Percentiles rank a stretch among this genome's conserved stretches.
Evolutionary conservation across 441 rosid species (phyloP).

Genomic region (Eruca vesicaria): DNA sequence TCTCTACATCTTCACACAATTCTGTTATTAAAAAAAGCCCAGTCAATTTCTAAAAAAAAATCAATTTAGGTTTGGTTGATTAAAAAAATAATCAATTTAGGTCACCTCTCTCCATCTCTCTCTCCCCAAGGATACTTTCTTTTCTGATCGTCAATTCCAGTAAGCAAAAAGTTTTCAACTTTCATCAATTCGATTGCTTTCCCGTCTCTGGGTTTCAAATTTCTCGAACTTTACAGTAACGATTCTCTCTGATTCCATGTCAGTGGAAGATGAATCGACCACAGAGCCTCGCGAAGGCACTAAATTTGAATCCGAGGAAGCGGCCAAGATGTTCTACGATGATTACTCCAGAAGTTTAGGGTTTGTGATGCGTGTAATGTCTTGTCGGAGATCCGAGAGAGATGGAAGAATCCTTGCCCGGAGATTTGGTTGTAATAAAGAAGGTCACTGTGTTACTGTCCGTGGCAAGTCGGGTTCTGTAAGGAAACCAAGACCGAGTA

Average conservation of each 20-base stretch:
- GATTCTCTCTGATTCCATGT: no score
- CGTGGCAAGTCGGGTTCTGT: constrained; percentile 56
- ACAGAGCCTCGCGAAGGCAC: constrained; percentile 65
- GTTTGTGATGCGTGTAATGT: constrained; percentile 72
- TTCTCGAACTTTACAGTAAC: no score
- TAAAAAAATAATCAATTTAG: no score
- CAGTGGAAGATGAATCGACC: constrained; percentile 22
- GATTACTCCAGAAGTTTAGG: constrained; percentile 61
- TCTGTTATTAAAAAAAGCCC: not conserved
- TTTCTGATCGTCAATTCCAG: no score
- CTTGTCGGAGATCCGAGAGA: constrained; percentile 68
- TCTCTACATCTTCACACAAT: no score
- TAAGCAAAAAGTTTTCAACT: no score
- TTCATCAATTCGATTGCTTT: no score
- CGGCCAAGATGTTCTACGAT: constrained; percentile 63
- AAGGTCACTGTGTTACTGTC: constrained; percentile 70
- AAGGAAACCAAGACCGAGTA: constrained; percentile 58
- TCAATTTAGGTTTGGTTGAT: no score
- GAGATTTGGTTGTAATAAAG: constrained; percentile 71
- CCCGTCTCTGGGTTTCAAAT: no score
- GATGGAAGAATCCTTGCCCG: constrained; percentile 69
- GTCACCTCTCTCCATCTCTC: no score
- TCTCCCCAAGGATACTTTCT: no score
- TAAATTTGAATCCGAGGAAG: constrained; percentile 71
- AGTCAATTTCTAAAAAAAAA: not conserved